Evolutionary conservation across 2,329 filamentous ascomycete species (phyloP).

Genomic region (Xylariaceae sp.): DNA sequence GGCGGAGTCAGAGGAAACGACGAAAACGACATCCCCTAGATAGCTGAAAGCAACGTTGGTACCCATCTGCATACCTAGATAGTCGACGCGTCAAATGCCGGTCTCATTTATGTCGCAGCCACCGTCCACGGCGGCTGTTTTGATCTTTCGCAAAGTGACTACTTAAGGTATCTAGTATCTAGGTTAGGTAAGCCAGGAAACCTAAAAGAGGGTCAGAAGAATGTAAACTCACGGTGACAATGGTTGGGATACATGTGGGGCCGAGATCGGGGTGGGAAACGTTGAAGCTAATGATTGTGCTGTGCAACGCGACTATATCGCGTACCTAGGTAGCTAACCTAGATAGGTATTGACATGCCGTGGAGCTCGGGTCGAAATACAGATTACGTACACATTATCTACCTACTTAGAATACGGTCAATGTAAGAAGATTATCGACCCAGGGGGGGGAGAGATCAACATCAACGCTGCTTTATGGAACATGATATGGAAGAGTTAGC

Average conservation of each 20-base stretch:
- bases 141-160: neutral
- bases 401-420: no score
- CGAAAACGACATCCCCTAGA: slow-evolving; percentile 24
- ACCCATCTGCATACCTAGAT: neutral
- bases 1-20: slow-evolving; percentile 41
- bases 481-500: no score
- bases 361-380: no score
- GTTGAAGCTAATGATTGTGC: neutral
- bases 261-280: neutral
- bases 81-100: neutral
- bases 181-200: neutral
- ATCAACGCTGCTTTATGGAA: no score
- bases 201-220: neutral
- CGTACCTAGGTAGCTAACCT: no score
- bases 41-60: neutral
- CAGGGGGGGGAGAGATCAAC: no score
- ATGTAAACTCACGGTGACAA: neutral
- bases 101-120: neutral
- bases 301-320: no score
- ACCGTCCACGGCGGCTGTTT: neutral
- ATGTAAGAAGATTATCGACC: no score
- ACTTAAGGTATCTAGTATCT: neutral
- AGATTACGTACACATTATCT: no score
- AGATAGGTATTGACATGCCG: neutral
- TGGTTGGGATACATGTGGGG: neutral